These are phyloP conservation scores for Magnaporthales sp. DNA, from an alignment of 2,329 filamentous ascomycete species.

Conservation along the genomic window DNA sequence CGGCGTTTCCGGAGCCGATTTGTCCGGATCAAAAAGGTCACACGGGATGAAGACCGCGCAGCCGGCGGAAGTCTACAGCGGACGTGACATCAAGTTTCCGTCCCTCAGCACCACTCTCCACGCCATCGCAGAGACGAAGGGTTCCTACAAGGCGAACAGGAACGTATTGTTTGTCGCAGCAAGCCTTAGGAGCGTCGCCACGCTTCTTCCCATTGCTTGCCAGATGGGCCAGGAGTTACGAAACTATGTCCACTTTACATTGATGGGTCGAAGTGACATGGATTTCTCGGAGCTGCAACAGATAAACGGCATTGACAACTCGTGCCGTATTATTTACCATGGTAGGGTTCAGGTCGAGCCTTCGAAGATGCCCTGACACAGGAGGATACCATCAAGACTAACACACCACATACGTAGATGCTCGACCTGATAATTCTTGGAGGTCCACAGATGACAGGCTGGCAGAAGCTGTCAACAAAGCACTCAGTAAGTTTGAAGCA, in stretches of 20 bases:
- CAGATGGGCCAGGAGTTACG: conserved; percentile 64
- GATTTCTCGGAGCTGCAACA: conserved; percentile 58
- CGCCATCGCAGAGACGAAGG: conserved; percentile 44
- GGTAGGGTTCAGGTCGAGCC: conserved; percentile 26
- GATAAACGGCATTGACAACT: conserved; percentile 69
- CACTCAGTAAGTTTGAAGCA: conserved; percentile 43
- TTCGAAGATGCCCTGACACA: background rate
- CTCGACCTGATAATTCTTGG: conserved; percentile 62
- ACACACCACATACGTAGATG: conserved; percentile 42
- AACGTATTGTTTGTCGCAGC: conserved; percentile 76
- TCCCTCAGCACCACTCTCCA: conserved; percentile 56
- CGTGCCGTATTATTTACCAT: conserved; percentile 57
- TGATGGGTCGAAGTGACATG: conserved; percentile 68
- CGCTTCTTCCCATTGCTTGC: conserved; percentile 74
- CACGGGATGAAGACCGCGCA: conserved; percentile 9
- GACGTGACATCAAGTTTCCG: conserved; percentile 56
- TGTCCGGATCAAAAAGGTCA: too few relatives aligned
- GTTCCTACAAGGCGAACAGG: conserved; percentile 43
- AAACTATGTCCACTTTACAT: conserved; percentile 72
- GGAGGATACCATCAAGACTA: conserved; percentile 10
- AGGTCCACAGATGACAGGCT: conserved; percentile 65
- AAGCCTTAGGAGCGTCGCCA: conserved; percentile 62
- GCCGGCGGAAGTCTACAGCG: conserved; percentile 49
- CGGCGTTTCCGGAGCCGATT: background rate
- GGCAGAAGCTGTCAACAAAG: conserved; percentile 52